These are phyloP conservation scores for Penicillium verhagenii DNA, from an alignment of 495 filamentous ascomycete species.

Conservation along the genomic window DNA sequence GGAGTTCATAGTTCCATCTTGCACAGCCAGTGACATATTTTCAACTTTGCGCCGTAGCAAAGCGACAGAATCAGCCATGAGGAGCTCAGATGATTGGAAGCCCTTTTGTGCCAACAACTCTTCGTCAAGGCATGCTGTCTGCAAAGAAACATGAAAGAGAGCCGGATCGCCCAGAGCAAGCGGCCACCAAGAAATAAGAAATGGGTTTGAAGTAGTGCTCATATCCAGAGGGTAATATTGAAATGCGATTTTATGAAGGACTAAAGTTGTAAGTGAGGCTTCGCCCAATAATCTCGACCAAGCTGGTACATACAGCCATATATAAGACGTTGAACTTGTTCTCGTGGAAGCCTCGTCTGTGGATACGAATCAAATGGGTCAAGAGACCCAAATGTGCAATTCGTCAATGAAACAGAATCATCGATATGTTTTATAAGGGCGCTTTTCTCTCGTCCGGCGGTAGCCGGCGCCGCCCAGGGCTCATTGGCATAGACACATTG, in stretches of 20 bases:
- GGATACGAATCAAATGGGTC: conserved; percentile 56
- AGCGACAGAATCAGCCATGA: conserved; percentile 52
- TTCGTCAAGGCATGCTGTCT: conserved; percentile 54
- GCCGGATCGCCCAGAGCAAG: conserved; percentile 49
- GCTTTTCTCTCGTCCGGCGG: conserved; percentile 7
- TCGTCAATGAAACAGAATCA: conserved; percentile 7
- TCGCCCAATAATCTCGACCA: background rate
- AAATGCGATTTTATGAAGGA: conserved; percentile 53
- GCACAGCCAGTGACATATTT: conserved; percentile 42
- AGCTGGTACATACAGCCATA: conserved; percentile 41
- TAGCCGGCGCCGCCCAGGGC: conserved; percentile 32
- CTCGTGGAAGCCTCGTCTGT: conserved; percentile 42
- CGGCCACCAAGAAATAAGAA: conserved; percentile 55
- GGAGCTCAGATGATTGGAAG: conserved; percentile 45
- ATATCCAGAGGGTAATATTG: conserved; percentile 55
- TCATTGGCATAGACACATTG: conserved; percentile 49
- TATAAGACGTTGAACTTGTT: conserved; percentile 48
- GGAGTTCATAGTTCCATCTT: conserved; percentile 54
- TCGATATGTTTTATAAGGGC: conserved; percentile 5
- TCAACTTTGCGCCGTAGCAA: conserved; percentile 45
- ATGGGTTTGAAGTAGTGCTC: conserved; percentile 47
- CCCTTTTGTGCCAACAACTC: conserved; percentile 48
- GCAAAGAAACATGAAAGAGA: conserved; percentile 52
- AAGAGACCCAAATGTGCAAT: conserved; percentile 27
- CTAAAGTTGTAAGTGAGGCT: conserved; percentile 25